Percentiles rank a stretch among this genome's conserved stretches.
Evolutionary conservation across 306 rosid species (phyloP).

Genomic region (Quercus glauca): DNA sequence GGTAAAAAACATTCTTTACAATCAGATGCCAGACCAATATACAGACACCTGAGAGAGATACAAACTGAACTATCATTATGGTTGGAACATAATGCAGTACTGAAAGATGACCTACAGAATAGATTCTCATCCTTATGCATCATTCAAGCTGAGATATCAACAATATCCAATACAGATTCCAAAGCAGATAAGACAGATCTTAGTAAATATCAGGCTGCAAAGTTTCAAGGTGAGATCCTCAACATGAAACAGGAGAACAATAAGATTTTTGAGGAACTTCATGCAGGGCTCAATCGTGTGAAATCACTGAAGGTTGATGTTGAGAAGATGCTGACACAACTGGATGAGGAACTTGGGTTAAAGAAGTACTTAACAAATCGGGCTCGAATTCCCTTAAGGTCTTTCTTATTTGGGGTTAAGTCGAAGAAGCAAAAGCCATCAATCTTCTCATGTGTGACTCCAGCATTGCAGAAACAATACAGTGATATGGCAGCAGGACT

Average conservation of each 20-base stretch:
- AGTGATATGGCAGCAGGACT: slow-evolving; percentile 29
- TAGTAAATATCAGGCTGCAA: slow-evolving; percentile 68
- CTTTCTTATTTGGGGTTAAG: slow-evolving; percentile 87
- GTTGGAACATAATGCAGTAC: slow-evolving; percentile 63
- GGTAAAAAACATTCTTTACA: slow-evolving; percentile 30
- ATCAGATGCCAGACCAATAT: slow-evolving; percentile 65
- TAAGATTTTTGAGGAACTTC: slow-evolving; percentile 60
- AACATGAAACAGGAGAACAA: slow-evolving; percentile 80
- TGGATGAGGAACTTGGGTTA: slow-evolving; percentile 44
- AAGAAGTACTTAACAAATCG: slow-evolving; percentile 37
- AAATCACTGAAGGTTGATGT: slow-evolving; percentile 46
- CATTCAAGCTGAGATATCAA: slow-evolving; percentile 69
- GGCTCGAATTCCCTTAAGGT: slow-evolving; percentile 59
- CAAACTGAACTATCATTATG: slow-evolving; percentile 73
- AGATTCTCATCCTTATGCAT: slow-evolving; percentile 55
- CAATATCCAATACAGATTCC: slow-evolving; percentile 34
- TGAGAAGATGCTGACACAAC: slow-evolving; percentile 50
- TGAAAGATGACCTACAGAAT: slow-evolving; percentile 67
- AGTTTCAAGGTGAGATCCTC: slow-evolving; percentile 90
- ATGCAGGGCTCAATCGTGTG: slow-evolving; percentile 54
- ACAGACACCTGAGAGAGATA: slow-evolving; percentile 72
- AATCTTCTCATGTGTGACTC: slow-evolving; percentile 46
- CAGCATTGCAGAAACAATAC: slow-evolving; percentile 47
- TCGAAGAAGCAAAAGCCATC: slow-evolving; percentile 64
- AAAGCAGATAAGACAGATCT: slow-evolving; percentile 31